phyloP scores from a whole-genome alignment of 805 yeast genomes.

The Wickerhamiella vanderwaltii region DNA sequence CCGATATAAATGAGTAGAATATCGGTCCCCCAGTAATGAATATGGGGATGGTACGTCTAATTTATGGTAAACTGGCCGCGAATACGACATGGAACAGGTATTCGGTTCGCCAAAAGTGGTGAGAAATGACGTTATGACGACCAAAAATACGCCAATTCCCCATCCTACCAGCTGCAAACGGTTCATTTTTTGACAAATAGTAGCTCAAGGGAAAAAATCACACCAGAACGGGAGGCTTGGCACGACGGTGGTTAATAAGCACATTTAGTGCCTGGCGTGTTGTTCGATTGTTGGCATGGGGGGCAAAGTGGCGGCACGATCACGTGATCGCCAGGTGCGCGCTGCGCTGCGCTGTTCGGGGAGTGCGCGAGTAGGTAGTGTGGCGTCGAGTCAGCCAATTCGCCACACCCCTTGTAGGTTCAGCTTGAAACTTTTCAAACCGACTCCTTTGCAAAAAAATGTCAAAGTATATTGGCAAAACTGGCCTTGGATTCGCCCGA shows the following conservation, averaged over 20 bases:
- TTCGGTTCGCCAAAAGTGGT: slow-evolving; percentile 15
- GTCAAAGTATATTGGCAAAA: slow-evolving; percentile 34
- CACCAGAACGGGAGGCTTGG: no score
- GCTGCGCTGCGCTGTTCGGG: no score
- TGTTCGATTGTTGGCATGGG: no score
- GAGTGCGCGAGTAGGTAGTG: no score
- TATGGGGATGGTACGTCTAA: slow-evolving; percentile 15
- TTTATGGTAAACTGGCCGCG: slow-evolving; percentile 14
- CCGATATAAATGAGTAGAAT: slow-evolving; percentile 72
- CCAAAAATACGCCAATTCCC: background rate
- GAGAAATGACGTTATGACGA: slow-evolving; percentile 7
- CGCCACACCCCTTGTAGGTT: no score
- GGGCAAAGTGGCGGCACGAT: no score
- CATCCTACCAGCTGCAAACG: slow-evolving; percentile 3
- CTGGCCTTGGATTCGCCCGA: slow-evolving; percentile 67
- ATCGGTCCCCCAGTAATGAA: slow-evolving; percentile 25
- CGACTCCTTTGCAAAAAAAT: slow-evolving; percentile 5
- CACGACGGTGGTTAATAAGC: no score
- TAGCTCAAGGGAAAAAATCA: no score
- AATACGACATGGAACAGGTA: slow-evolving; percentile 19
- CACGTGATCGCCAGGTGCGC: no score
- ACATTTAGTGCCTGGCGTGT: no score
- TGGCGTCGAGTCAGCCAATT: no score
- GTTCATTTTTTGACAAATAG: slow-evolving; percentile 4
- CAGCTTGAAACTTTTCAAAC: background rate